phyloP scores from a whole-genome alignment of 176 grass and related monocot genomes.

The Aechmea fasciata region DNA sequence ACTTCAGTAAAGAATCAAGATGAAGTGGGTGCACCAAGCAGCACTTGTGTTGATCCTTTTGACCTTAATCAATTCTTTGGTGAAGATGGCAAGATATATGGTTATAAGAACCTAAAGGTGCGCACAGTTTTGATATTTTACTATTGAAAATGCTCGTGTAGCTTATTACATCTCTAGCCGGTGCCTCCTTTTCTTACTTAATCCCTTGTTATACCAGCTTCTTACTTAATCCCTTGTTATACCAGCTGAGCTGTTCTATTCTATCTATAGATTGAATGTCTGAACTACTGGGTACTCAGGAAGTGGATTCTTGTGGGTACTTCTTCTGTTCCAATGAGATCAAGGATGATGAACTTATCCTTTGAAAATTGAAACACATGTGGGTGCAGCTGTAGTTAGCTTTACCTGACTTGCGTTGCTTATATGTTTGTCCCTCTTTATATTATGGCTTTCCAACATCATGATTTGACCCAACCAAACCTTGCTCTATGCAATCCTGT shows the following conservation, averaged over 20 bases:
- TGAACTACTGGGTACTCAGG: background rate
- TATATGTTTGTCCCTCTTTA: too few relatives aligned
- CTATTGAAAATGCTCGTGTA: background rate
- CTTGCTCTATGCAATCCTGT: too few relatives aligned
- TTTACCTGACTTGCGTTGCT: too few relatives aligned
- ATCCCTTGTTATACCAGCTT: background rate
- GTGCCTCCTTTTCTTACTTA: background rate
- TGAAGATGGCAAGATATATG: slow-evolving; percentile 95
- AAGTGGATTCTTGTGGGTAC: background rate
- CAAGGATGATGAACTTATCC: background rate
- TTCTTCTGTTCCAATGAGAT: background rate
- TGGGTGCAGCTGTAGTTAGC: background rate
- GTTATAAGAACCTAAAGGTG: slow-evolving; percentile 82
- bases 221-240: background rate
- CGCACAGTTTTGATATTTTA: slow-evolving; percentile 4
- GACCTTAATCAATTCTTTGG: slow-evolving; percentile 86
- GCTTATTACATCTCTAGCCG: background rate
- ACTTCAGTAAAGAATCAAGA: slow-evolving; percentile 48
- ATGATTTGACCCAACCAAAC: too few relatives aligned
- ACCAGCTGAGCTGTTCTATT: slow-evolving; percentile 6
- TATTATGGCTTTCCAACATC: too few relatives aligned
- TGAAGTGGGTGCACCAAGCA: slow-evolving; percentile 35
- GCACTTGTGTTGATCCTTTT: slow-evolving; percentile 44
- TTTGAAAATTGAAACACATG: background rate
- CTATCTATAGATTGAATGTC: background rate